Base-by-base conservation (phyloP, 805 yeast genomes). In the Kuraishia hungarica region DNA sequence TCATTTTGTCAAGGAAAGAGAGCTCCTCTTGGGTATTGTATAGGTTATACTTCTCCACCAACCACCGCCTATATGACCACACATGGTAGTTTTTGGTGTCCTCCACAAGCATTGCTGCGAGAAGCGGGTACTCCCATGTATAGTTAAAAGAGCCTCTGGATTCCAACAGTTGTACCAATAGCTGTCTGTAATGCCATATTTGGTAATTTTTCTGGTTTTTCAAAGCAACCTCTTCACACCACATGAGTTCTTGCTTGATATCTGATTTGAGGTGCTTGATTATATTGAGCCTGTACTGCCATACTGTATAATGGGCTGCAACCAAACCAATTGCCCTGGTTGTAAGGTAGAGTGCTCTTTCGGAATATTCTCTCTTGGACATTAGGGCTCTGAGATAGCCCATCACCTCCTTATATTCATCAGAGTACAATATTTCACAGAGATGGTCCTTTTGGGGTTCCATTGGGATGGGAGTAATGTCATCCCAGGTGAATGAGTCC, bases 41-140 rank as follows among this genome's bases (percentile, higher is more conserved):
- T 48, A 82, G 72, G 1, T 73, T 66, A 59, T 85, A 86, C 60
- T 73, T 74, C 43, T 76, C 73, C 10, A 87, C 85, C 22, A 89
- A 70, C 97, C 97, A 92, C 62, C 87, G 87, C 53, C 93, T 72
- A 62, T 91, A 89, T 0, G 97, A 81, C 98, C 99, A 94, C 5
- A 92, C 97, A 63, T 94, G 99, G 68, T 94, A 96, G 72, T 94
- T 94, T 65, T 94, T 94, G 4, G 85, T 67, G 64, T 94, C 99
- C 52, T 83, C 86, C 13, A 79, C 81, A 3, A 94, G 69, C 87
- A 93, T 87, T 51, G 77, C 70, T 47, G 78, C 77, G 48, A 87
- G 72, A 22, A 90, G 76, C 1, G 88, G 86, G 53, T 76, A 75
- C 65, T 94, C 98, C 43, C 84, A 72, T 48, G 69, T 72, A 1